Evolutionary conservation across 805 yeast genomes (phyloP), one percentile per base, ranked within the genome.

Genomic region (Schwanniomyces vanrijiae): DNA sequence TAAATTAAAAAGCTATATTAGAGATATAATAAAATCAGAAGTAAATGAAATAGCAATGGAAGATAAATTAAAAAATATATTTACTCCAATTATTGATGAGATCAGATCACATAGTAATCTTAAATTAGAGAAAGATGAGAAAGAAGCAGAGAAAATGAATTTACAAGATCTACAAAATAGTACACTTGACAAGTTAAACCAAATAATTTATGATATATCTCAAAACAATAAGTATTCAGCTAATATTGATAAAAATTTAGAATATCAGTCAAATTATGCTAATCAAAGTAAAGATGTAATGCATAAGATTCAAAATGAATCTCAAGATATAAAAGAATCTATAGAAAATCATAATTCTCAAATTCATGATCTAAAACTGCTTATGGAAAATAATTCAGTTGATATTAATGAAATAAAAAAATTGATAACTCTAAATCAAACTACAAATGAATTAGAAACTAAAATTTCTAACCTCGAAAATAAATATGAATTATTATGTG

Each of bases 401-500:
- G 16, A 18, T 14, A 20, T 18, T 14, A 18, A 31, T 31, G 35
- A 31, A 31, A 18, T 31, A 31, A 31, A 31, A 31, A 31, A 16
- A 3, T 6, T 31, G 16, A 3, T 31, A 14, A 16, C 20, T 6
- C 19, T 33, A 21, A 19, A 38, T 34, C 26, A 40, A 18, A 40
- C 26, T 10, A 28, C 13, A 9, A 19, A 33, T 7, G 43, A 42
- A 10, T 34, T 41, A 14, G 46, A 45, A 26, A 21, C 28, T 10
- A 48, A 44, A 22, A 38, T 43, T 10, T 33, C 40, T 1, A 28
- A 34, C 5, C 49, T 62, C 19, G 58, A 61, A 16, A 35, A 26
- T 3, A 60, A 61, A 34, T 66, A 65, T 38, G 45, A 49, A 2
- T 44, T 42, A 16, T 52, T 69, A 42, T 46, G 54, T 19, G 34